Conservation (phyloP, 306 rosid genomes). For the Dryas octopetala region DNA sequence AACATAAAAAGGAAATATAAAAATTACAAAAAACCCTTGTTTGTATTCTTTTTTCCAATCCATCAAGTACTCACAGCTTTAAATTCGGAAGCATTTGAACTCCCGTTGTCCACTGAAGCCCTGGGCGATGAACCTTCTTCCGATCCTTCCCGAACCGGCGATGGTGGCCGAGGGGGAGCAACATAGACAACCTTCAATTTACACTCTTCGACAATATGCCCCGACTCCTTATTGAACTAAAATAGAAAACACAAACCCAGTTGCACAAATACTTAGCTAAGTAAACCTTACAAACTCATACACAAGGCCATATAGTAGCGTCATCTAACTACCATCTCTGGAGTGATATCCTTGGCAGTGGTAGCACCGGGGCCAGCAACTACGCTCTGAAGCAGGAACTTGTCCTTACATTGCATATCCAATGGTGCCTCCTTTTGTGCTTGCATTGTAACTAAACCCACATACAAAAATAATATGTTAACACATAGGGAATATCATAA, state of each 20-base stretch:
- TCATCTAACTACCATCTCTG: constrained; percentile 60
- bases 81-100: constrained; percentile 52
- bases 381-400: constrained; percentile 85
- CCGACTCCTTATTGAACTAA: constrained; percentile 78
- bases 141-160: constrained; percentile 85
- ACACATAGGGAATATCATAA: neutral
- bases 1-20: neutral
- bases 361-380: constrained; percentile 56
- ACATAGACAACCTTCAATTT: constrained; percentile 82
- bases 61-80: constrained; percentile 47
- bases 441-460: constrained; percentile 80
- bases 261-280: neutral
- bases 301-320: neutral
- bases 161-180: constrained; percentile 77
- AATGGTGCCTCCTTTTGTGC: constrained; percentile 78
- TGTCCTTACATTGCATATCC: constrained; percentile 92
- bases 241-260: constrained; percentile 28
- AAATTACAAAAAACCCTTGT: neutral
- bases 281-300: neutral
- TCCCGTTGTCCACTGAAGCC: constrained; percentile 77
- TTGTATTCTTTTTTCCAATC: constrained; percentile 11
- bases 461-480: neutral
- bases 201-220: constrained; percentile 70
- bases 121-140: constrained; percentile 91
- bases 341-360: constrained; percentile 50